Base-by-base conservation (phyloP, 495 filamentous ascomycete genomes). In the Xylaria longipes region DNA sequence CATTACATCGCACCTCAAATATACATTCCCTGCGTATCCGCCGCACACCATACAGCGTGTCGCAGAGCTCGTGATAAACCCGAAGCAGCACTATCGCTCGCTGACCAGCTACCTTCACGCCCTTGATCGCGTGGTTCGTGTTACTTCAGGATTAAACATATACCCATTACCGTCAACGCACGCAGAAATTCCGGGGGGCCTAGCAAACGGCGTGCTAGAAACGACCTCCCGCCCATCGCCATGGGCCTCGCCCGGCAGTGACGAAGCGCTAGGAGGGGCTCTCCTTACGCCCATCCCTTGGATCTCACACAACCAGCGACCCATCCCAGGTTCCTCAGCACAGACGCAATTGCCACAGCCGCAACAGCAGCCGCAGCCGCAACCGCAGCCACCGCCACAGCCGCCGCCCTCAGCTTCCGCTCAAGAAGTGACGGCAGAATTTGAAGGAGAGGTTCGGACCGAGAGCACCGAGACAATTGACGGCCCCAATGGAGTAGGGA, bases 1-100 rank as follows among this genome's bases (percentile, higher is more conserved):
- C 35, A 93, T 96, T 61, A 89, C 86, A 31, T 86, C 83, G 5
- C 90, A 88, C n/a, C 84, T 99, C 52, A 84, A 82, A 46, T 83
- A 83, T 4, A 87, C 87, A 71, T 99, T 99, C 81, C 46, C 86
- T 35, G 81, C 84, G 0, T 88, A 93, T 71, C 96, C 96, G 1
- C 96, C 96, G 0, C 94, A 98, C 78, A 98, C 96, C 0, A 86
- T 97, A 64, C 96, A 99, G 81, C 92, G 96, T 54, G 87, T 99
- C 41, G 89, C 96, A 25, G 96, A 99, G 85, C 92, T 99, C n/a
- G 85, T 98, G 48, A 85, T 96, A 15, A 79, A 80, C 22, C 96
- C 96, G 8, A 91, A 82, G 48, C 83, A 86, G 52, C 93, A 97
- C 80, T 98, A 99, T 82, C 86, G 86, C 39, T 91, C 89, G 39